phyloP scores from a whole-genome alignment of 352 stramenopile genomes.

The Saprolegnia parasitica region DNA sequence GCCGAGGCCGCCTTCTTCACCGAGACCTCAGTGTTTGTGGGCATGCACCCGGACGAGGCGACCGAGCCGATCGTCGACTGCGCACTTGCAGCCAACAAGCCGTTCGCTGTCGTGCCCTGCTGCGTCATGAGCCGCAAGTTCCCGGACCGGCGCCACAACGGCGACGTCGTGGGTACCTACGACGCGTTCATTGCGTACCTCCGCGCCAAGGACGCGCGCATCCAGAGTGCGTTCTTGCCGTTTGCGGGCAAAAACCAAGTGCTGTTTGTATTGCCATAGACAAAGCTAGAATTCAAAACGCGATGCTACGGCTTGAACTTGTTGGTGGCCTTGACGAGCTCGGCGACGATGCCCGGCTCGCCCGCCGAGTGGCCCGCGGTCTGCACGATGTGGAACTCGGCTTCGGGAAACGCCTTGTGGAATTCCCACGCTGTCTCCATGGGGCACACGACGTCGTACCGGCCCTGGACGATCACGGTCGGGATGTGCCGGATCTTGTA shows the following conservation, averaged over 20 bases:
- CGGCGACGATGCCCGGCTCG: conserved; percentile 66
- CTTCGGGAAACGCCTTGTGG: conserved; percentile 67
- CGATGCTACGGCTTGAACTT: conserved; percentile 39
- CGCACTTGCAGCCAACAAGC: conserved; percentile 84
- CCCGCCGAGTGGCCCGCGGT: conserved; percentile 70
- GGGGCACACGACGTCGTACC: conserved; percentile 88
- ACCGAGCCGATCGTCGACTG: conserved; percentile 93
- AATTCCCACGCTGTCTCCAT: conserved; percentile 85
- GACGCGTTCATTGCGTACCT: conserved; percentile 78
- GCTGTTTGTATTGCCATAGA: conserved; percentile 37
- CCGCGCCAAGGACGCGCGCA: conserved; percentile 51
- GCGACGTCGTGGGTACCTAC: conserved; percentile 64
- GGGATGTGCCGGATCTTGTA: conserved; percentile 90
- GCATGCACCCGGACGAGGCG: conserved; percentile 94
- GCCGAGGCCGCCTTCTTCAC: conserved; percentile 51
- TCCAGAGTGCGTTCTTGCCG: conserved; percentile 57
- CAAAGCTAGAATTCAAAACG: too few relatives aligned
- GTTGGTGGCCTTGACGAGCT: conserved; percentile 70
- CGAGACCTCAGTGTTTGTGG: conserved; percentile 78
- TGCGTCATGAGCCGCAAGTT: conserved; percentile 94
- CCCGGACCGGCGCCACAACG: conserved; percentile 50
- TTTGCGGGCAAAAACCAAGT: conserved; percentile 85
- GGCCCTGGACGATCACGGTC: conserved; percentile 87
- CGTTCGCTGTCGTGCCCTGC: conserved; percentile 95
- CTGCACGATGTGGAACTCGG: conserved; percentile 66